Evolutionary conservation across 2,329 filamentous ascomycete genomes (phyloP).

Genomic region (Cladophialophora immunda): DNA sequence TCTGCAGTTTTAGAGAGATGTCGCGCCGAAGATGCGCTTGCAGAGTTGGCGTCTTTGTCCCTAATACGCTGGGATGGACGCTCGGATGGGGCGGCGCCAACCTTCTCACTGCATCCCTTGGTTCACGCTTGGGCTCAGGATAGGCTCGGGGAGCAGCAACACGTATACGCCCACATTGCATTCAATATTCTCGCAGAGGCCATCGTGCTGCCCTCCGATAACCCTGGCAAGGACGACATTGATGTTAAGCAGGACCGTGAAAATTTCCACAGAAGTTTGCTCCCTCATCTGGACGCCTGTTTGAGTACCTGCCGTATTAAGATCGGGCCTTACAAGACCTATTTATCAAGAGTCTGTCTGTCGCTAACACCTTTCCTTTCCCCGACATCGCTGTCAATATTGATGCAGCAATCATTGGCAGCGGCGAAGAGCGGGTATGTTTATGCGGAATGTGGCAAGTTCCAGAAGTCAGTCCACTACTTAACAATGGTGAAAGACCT

Average conservation of each 20-base stretch:
- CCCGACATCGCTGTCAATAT: constrained; percentile 28
- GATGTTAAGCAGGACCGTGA: neutral
- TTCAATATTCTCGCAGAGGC: constrained; percentile 13
- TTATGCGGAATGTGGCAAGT: constrained; percentile 36
- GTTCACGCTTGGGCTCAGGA: constrained; percentile 29
- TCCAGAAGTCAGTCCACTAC: constrained; percentile 29
- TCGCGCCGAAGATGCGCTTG: constrained; percentile 19
- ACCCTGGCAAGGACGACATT: neutral
- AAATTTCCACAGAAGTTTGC: constrained; percentile 12
- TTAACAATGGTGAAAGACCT: constrained; percentile 35
- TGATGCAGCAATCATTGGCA: constrained; percentile 29
- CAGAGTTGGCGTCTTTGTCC: constrained; percentile 17
- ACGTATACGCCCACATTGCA: constrained; percentile 11
- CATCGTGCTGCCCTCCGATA: constrained; percentile 10
- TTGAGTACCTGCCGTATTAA: constrained; percentile 7
- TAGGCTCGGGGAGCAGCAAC: neutral
- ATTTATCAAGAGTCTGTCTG: neutral
- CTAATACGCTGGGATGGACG: constrained; percentile 23
- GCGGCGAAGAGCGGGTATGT: constrained; percentile 40
- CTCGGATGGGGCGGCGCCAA: constrained; percentile 9
- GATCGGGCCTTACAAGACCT: neutral
- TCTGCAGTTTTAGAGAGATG: neutral
- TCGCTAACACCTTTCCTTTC: neutral
- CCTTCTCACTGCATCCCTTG: constrained; percentile 30
- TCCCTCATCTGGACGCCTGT: constrained; percentile 26